Evolutionary conservation across 768 basidiomycete genomes (phyloP).

Genomic region (Auricularia auricula-judae): DNA sequence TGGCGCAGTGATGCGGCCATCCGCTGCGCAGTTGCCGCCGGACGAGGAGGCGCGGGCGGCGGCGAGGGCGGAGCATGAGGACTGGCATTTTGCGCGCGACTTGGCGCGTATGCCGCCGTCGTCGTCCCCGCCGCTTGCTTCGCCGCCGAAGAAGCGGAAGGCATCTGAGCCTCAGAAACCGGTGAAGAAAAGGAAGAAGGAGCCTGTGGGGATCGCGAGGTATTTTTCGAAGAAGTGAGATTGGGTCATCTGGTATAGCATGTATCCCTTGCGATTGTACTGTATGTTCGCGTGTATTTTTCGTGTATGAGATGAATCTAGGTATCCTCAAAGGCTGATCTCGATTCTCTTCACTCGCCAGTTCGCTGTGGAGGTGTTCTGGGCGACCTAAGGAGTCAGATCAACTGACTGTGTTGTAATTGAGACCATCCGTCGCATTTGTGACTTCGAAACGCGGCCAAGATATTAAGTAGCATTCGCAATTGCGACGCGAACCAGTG

Average conservation of each 20-base stretch:
- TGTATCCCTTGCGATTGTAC: not conserved
- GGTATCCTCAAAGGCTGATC: too few species aligned
- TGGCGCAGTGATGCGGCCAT: constrained; percentile 12
- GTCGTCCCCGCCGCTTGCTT: constrained; percentile 9
- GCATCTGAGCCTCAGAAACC: constrained; percentile 4
- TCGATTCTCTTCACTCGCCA: too few species aligned
- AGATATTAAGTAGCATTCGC: too few species aligned
- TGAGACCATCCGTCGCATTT: too few species aligned
- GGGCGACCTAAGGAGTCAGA: too few species aligned
- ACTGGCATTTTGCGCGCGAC: constrained; percentile 83
- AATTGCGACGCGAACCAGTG: too few species aligned
- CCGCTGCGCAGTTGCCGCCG: constrained; percentile 11
- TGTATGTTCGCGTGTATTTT: too few species aligned
- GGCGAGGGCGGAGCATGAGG: constrained; percentile 58
- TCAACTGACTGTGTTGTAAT: too few species aligned
- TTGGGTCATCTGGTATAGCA: not conserved
- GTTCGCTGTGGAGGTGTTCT: too few species aligned
- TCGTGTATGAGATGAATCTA: too few species aligned
- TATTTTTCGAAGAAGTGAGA: constrained; percentile 29
- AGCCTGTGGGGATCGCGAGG: constrained; percentile 32
- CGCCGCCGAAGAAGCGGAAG: constrained; percentile 8
- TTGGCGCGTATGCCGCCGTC: constrained; percentile 37
- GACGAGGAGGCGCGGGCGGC: constrained; percentile 15
- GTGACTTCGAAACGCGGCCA: too few species aligned
- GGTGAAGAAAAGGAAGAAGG: constrained; percentile 23